A percentile compares a stretch with the other conserved stretches of the same genome.
phyloP scores from a whole-genome alignment of 2,329 filamentous ascomycete genomes.

The Ophiostoma quercus region DNA sequence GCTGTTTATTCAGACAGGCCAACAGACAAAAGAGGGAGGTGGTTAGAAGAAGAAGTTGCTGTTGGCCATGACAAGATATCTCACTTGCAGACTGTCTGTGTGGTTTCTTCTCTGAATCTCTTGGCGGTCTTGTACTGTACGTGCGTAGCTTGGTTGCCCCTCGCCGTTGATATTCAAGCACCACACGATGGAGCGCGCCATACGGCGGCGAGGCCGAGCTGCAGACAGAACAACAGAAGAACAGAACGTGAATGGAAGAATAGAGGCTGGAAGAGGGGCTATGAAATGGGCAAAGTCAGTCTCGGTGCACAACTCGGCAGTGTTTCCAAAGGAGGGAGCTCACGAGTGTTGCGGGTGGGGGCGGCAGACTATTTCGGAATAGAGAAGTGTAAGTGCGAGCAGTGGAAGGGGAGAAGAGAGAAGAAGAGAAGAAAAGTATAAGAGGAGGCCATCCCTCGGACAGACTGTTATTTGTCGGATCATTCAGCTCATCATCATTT shows the following conservation, averaged over 20 bases:
- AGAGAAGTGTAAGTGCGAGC: not conserved
- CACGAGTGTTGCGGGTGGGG: not conserved
- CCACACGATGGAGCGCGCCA: not conserved
- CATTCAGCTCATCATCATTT: not conserved
- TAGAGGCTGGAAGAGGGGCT: not conserved
- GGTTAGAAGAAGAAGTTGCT: too few relatives aligned
- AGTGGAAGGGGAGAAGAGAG: not conserved
- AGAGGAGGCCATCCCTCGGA: not conserved
- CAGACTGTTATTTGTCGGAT: not conserved
- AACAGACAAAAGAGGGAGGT: not conserved
- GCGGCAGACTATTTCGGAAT: not conserved
- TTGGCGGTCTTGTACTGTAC: not conserved
- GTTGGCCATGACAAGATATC: not conserved
- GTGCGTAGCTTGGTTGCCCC: not conserved
- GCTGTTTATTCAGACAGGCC: not conserved
- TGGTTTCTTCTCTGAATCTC: too few relatives aligned
- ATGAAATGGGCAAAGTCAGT: slow-evolving; percentile 6
- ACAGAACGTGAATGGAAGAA: not conserved
- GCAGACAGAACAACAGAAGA: not conserved
- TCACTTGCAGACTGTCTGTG: not conserved
- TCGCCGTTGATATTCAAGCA: not conserved
- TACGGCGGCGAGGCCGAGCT: not conserved
- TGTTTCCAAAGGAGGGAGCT: slow-evolving; percentile 4
- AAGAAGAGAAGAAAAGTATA: not conserved
- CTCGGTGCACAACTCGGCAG: not conserved